These are phyloP conservation scores for Fusarium heterosporum DNA, from an alignment of 2,329 filamentous ascomycete genomes.

Conservation along the genomic window DNA sequence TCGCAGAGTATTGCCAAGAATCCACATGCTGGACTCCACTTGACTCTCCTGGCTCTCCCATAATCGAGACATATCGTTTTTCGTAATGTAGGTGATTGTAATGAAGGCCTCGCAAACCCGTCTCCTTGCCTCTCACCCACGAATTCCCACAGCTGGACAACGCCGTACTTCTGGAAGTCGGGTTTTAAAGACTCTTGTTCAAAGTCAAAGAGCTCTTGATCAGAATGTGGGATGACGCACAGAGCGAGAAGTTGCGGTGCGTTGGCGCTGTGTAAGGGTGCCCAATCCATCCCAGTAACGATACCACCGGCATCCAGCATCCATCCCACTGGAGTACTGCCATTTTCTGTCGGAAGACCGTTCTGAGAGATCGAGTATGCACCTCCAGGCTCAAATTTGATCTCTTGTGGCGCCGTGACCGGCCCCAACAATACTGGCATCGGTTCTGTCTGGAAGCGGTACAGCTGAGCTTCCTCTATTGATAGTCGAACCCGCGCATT, in stretches of 20 bases:
- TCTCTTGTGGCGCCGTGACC: constrained; percentile 47
- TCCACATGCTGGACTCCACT: constrained; percentile 64
- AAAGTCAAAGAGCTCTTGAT: constrained; percentile 59
- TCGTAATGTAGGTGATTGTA: constrained; percentile 53
- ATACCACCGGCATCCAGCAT: constrained; percentile 67
- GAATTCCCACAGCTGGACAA: constrained; percentile 66
- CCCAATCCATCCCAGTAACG: constrained; percentile 66
- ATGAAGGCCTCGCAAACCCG: constrained; percentile 52
- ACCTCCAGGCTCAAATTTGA: constrained; percentile 47
- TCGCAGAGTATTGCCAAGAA: constrained; percentile 63
- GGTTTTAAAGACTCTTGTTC: constrained; percentile 53
- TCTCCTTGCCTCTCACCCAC: constrained; percentile 46
- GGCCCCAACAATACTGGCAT: constrained; percentile 54
- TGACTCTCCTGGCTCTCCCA: constrained; percentile 63
- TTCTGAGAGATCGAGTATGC: constrained; percentile 45
- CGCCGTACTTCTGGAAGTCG: constrained; percentile 57
- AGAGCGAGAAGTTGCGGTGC: constrained; percentile 63
- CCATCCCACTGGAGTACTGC: constrained; percentile 57
- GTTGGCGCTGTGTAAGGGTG: constrained; percentile 51
- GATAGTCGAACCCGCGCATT: constrained; percentile 37
- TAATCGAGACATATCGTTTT: constrained; percentile 62
- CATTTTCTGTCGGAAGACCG: constrained; percentile 49
- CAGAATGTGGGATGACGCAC: constrained; percentile 62
- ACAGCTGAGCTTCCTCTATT: constrained; percentile 47
- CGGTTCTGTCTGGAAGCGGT: constrained; percentile 43